A percentile compares a stretch with the other conserved stretches of the same genome.
These are phyloP conservation scores for Aspergillus hortae DNA, from an alignment of 2,329 filamentous ascomycete genomes.

Conservation along the genomic window DNA sequence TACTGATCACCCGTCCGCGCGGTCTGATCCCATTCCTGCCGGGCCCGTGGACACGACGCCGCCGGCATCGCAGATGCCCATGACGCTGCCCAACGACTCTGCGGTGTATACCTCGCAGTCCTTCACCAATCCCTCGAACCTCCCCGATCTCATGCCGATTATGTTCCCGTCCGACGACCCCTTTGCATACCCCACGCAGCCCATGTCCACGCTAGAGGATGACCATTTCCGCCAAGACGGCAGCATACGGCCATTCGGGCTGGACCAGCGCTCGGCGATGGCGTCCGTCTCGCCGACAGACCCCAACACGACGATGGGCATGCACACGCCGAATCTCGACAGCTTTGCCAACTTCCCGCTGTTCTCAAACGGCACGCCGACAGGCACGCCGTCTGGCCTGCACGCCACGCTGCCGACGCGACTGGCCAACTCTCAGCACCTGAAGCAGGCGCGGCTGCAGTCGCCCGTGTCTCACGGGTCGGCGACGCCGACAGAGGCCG, in stretches of 20 bases:
- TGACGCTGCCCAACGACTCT: conserved; percentile 21
- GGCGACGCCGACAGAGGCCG: conserved; percentile 26
- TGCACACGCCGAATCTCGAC: conserved; percentile 25
- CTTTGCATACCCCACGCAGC: conserved; percentile 49
- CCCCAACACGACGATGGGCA: conserved; percentile 11
- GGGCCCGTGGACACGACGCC: conserved; percentile 13
- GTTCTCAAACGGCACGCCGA: conserved; percentile 19
- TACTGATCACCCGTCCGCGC: conserved; percentile 28
- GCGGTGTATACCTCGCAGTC: conserved; percentile 30
- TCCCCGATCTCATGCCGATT: conserved; percentile 48
- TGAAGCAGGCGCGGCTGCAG: conserved; percentile 26
- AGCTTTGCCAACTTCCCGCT: conserved; percentile 23
- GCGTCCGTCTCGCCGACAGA: conserved; percentile 16
- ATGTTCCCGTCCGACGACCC: conserved; percentile 51
- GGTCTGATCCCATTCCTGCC: conserved; percentile 19
- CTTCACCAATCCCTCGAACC: conserved; percentile 29
- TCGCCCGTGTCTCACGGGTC: conserved; percentile 33
- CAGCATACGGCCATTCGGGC: conserved; percentile 18
- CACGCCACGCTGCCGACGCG: conserved; percentile 27
- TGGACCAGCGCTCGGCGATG: conserved; percentile 20
- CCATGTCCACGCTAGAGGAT: conserved; percentile 45
- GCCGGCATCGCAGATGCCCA: conserved; percentile 15
- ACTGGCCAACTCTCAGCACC: conserved; percentile 15
- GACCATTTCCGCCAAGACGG: conserved; percentile 36
- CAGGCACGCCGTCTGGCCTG: conserved; percentile 17